Evolutionary conservation across 805 yeast species (phyloP), one percentile per base, ranked within the genome.

Genomic region (Tetrapisispora pingtungensis): DNA sequence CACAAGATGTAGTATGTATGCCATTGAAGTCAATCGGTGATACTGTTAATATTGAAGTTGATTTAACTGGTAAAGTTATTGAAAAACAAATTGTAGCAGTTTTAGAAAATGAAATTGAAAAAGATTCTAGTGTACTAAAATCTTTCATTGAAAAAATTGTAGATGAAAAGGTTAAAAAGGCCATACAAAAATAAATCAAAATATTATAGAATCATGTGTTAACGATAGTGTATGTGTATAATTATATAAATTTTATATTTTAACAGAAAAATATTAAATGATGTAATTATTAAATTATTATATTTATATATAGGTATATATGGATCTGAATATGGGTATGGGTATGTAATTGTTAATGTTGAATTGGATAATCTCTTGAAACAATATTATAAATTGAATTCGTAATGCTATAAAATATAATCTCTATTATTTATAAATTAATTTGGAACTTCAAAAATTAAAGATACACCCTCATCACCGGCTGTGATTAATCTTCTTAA

Each of bases 391-490:
- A 10, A 32, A n/a, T 32, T 32, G 17, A 32, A n/a, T 22, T 22
- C n/a, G 34, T 32, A 17, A 37, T 37, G 40, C 40, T 37, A 27
- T 17, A 37, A 37, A 27, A 26, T 17, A 28, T 7, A 17, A 14
- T 28, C 20, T 30, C n/a, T 10, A 19, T n/a, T 22, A 20, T n/a
- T 36, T 7, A 18, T 24, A 4, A 28, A 24, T 46, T 48, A 58
- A 39, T 57, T 58, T 47, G 65, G 66, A 24, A 61, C 57, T 47
- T 72, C 70, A 54, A 79, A 88, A 10, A 90, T 76, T 51, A 90
- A 69, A 12, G 94, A 78, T 28, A 93, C 96, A 53, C 96, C 96
- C 64, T 93, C 98, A 62, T 93, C 98, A 51, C 97, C 97, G 13
- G 96, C 98, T 18, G 97, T 86, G 32, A 88, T 73, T 37, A 93